Base-by-base conservation (phyloP, 2,329 filamentous ascomycete species). In the Aureobasidium pullulans region DNA sequence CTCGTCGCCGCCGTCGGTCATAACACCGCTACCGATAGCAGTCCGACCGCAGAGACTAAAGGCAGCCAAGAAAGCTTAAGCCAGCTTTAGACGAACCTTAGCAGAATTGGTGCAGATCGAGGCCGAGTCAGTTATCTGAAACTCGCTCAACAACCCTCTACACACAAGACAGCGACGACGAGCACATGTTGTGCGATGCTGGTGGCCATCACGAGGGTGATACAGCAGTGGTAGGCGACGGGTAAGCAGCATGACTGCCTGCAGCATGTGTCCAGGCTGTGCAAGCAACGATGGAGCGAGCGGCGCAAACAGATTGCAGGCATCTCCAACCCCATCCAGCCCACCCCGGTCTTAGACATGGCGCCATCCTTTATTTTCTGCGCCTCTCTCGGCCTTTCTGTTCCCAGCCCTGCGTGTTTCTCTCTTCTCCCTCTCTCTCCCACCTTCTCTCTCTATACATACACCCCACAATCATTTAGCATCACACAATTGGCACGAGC, bases 11-110 rank as follows among this genome's bases (percentile, higher is more conserved):
- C 19, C 19, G 19, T 1, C 19, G 19, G 19, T 3, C 19, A 23
- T 23, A 23, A 23, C 19, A 23, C 19, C 19, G 3, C 19, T 23
- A n/a, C 28, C 49, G 49, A 42, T 7, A 32, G 50, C 39, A 54
- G 29, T 54, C 37, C n/a, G 39, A 54, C 39, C 48, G 13, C 48
- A 52, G n/a, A 19, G 23, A 16, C 36, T 42, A 40, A n/a, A 31
- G 15, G n/a, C 3, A 42, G 49, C 50, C 50, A 54, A 54, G 50
- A 29, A 54, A 54, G 50, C 50, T 54, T 54, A 54, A 54, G 10
- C 50, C 19, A 54, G 9, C n/a, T 34, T 53, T 53, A 29, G 23
- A 40, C 37, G 36, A 42, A 53, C 15, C 23, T 43, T 54, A n/a
- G 16, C 19, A 23, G 28, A 34, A 54, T 43, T 43, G 13, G 28